phyloP scores from a whole-genome alignment of 192 early-diverging fungal genomes.

The Allomyces javanicus region DNA sequence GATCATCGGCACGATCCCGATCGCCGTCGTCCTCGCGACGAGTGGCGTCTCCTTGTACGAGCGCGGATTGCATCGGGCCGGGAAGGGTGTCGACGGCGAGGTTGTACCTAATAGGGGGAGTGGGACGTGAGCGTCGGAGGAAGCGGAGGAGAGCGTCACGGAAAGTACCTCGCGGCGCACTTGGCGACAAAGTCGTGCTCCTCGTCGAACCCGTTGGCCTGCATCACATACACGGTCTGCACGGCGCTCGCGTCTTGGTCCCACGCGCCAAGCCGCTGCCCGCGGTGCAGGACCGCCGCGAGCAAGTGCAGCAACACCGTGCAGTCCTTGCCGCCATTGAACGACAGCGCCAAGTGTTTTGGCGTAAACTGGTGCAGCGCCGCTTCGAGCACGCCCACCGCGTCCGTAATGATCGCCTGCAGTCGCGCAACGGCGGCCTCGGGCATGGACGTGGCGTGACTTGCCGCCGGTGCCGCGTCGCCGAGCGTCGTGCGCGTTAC shows the following conservation, averaged over 20 bases:
- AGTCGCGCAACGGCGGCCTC: neutral
- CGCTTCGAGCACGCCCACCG: neutral
- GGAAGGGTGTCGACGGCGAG: no score
- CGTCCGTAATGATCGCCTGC: neutral
- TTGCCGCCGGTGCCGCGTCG: neutral
- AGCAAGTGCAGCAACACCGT: conserved; percentile 73
- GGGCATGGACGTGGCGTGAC: neutral
- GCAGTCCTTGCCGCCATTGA: conserved; percentile 97
- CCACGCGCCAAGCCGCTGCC: neutral
- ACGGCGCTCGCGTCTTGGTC: neutral
- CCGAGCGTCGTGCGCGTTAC: neutral
- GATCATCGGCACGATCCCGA: conserved; percentile 49
- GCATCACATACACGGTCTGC: neutral
- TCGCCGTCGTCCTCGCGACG: conserved; percentile 55
- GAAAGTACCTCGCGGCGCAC: neutral
- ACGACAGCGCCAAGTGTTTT: conserved; percentile 49
- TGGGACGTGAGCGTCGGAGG: no score
- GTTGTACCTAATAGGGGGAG: no score
- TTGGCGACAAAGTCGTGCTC: neutral
- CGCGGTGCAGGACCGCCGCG: conserved; percentile 34
- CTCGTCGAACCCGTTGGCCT: neutral
- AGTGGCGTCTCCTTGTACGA: no score
- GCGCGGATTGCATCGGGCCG: no score
- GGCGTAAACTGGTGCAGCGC: conserved; percentile 18
- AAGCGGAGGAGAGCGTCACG: no score